Percentiles rank a stretch among this genome's conserved stretches.
These are phyloP conservation scores for Ogataea paraovalis DNA, from an alignment of 805 yeast species.

Conservation along the genomic window DNA sequence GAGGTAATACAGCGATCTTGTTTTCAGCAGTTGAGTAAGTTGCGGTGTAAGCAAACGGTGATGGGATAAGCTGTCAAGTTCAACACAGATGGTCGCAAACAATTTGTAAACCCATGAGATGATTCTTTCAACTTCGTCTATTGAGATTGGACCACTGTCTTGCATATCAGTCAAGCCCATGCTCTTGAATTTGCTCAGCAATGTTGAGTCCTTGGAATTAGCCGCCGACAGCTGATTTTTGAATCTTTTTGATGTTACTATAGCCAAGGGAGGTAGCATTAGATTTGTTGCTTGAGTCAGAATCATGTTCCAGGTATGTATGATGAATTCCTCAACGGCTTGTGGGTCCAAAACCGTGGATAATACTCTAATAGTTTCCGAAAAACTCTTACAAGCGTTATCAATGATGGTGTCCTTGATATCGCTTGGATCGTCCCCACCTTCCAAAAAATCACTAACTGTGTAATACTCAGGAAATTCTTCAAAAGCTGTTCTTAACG, in stretches of 20 bases:
- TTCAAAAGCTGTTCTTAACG: constrained; percentile 3
- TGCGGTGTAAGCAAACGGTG: constrained; percentile 6
- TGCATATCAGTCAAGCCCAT: not conserved
- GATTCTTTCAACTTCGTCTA: constrained; percentile 14
- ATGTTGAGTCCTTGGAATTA: constrained; percentile 1
- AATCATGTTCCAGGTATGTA: constrained; percentile 11
- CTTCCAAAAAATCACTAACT: constrained; percentile 10
- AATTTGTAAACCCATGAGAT: constrained; percentile 21
- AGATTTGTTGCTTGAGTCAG: constrained; percentile 10
- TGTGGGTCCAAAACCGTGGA: constrained; percentile 8
- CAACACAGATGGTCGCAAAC: constrained; percentile 8
- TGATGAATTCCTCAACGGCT: constrained; percentile 12
- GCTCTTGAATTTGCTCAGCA: constrained; percentile 8
- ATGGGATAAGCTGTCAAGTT: constrained; percentile 3
- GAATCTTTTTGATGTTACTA: constrained; percentile 5
- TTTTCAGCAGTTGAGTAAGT: constrained; percentile 8
- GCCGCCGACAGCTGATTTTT: not conserved
- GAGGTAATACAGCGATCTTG: constrained; percentile 8
- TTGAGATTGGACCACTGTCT: not conserved
- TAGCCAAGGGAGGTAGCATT: constrained; percentile 14
- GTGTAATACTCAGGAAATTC: constrained; percentile 6
- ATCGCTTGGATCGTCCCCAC: constrained; percentile 3
- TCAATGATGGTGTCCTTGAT: not conserved
- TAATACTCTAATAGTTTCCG: constrained; percentile 2
- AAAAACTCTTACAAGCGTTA: not conserved